Percentiles rank a stretch among this genome's conserved stretches.
Evolutionary conservation across 2,329 filamentous ascomycete species (phyloP).

Genomic region (Amauroascus verrucosus): DNA sequence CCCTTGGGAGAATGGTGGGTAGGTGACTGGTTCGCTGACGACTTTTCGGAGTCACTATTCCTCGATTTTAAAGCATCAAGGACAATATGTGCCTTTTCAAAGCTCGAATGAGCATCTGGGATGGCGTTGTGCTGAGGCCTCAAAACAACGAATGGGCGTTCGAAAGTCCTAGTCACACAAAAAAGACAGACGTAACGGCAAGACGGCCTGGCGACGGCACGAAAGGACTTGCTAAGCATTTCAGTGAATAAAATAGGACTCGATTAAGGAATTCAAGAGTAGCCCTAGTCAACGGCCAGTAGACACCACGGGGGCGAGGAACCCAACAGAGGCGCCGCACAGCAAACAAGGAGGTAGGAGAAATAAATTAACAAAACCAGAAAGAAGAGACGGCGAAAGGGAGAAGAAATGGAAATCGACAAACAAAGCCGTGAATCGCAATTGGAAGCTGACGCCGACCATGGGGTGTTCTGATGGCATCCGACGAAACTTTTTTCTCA

Average conservation of each 20-base stretch:
- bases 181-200: slow-evolving; percentile 30
- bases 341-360: background rate
- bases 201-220: slow-evolving; percentile 29
- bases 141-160: background rate
- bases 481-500: background rate
- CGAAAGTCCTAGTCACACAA: slow-evolving; percentile 18
- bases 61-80: background rate
- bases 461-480: background rate
- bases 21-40: background rate
- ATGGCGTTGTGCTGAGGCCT: background rate
- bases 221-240: slow-evolving; percentile 32
- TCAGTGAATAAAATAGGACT: background rate
- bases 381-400: background rate
- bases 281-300: background rate
- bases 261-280: background rate
- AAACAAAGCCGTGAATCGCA: background rate
- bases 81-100: background rate
- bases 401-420: background rate
- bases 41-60: background rate
- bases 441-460: background rate
- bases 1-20: background rate
- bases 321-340: too few relatives aligned
- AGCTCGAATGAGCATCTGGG: background rate
- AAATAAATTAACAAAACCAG: background rate
- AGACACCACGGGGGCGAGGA: background rate